Evolutionary conservation across 78 protist species (phyloP).

Genomic region (Dictyostelium intermedium): DNA sequence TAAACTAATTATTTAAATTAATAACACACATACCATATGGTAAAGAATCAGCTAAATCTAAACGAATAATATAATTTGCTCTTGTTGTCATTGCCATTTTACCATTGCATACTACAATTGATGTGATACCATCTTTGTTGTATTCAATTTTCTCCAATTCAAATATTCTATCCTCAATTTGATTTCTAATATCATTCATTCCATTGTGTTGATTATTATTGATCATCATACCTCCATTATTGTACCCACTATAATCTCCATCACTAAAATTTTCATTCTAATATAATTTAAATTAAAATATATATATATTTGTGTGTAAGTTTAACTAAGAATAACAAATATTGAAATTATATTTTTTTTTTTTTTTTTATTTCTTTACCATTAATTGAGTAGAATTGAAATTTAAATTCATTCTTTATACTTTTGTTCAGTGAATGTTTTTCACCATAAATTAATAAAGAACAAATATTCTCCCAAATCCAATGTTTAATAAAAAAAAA

Average conservation of each 20-base stretch:
- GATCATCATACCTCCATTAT: background rate
- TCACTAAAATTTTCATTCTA: background rate
- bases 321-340: too few relatives aligned
- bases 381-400: background rate
- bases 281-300: too few relatives aligned
- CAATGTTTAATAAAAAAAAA: background rate
- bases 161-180: slow-evolving; percentile 24
- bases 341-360: too few relatives aligned
- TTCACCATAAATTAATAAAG: background rate
- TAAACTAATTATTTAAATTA: background rate
- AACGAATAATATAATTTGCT: slow-evolving; percentile 12
- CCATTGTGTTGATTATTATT: background rate
- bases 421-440: background rate
- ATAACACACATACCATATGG: slow-evolving; percentile 6
- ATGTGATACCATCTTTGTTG: slow-evolving; percentile 20
- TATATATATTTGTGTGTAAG: too few relatives aligned
- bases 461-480: too few relatives aligned
- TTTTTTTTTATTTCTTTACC: background rate
- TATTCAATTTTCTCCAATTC: slow-evolving; percentile 15
- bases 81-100: slow-evolving; percentile 46
- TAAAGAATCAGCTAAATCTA: slow-evolving; percentile 17
- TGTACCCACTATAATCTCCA: background rate
- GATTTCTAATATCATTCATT: background rate
- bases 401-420: background rate
- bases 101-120: slow-evolving; percentile 25